phyloP scores from a whole-genome alignment of 2,329 filamentous ascomycete species.

The Xylogone sp. region DNA sequence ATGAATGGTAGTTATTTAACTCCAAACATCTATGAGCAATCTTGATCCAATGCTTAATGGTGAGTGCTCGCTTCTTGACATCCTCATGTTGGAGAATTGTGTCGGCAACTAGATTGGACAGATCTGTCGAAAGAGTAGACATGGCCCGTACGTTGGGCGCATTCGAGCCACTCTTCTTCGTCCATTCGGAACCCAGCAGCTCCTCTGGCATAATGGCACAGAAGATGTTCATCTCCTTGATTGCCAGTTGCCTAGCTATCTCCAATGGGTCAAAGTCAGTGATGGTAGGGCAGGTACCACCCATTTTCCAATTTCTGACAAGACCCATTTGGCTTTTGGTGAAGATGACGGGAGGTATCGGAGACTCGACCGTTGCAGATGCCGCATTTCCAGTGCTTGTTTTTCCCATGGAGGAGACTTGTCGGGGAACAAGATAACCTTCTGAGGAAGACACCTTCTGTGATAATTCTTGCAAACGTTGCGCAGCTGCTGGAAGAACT shows the following conservation, averaged over 20 bases:
- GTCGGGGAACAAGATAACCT: constrained; percentile 73
- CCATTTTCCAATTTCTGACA: constrained; percentile 70
- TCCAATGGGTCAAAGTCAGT: constrained; percentile 91
- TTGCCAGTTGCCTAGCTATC: constrained; percentile 84
- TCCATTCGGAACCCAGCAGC: constrained; percentile 88
- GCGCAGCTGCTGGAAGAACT: constrained; percentile 72
- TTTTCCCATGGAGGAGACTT: constrained; percentile 85
- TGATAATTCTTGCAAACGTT: constrained; percentile 74
- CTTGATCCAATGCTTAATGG: constrained; percentile 99
- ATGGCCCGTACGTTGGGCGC: constrained; percentile 91
- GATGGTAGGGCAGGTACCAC: constrained; percentile 67
- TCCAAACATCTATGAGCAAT: constrained; percentile 82
- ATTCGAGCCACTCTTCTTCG: constrained; percentile 74
- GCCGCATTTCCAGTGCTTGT: constrained; percentile 71
- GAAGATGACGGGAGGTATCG: constrained; percentile 65
- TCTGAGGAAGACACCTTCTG: constrained; percentile 73
- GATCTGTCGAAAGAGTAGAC: constrained; percentile 86
- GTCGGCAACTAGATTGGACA: constrained; percentile 90
- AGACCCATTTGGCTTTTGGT: constrained; percentile 72
- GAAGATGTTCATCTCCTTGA: constrained; percentile 89
- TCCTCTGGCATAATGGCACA: constrained; percentile 91
- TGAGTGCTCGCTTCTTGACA: constrained; percentile 81
- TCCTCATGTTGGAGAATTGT: constrained; percentile 87
- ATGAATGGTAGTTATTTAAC: constrained; percentile 90
- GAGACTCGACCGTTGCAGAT: constrained; percentile 67